Evolutionary conservation across 1,139 yeast genomes (phyloP).

Genomic region (Insectozyma bohioensis): DNA sequence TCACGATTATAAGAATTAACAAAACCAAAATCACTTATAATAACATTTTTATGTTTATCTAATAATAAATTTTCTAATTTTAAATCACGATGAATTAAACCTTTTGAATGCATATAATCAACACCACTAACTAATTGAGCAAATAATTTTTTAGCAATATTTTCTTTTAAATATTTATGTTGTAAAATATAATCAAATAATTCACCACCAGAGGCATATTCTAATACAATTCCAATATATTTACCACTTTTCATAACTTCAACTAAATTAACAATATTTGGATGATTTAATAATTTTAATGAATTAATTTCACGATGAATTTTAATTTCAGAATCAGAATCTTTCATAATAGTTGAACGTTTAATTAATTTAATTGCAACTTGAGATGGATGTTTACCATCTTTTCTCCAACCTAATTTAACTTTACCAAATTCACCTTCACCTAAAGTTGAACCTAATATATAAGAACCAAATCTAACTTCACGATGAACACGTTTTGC

Average conservation of each 20-base stretch:
- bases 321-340: constrained; percentile 82
- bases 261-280: constrained; percentile 87
- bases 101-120: constrained; percentile 82
- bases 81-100: constrained; percentile 78
- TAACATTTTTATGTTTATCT: constrained; percentile 77
- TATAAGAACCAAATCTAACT: constrained; percentile 81
- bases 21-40: constrained; percentile 84
- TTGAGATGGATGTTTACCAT: constrained; percentile 73
- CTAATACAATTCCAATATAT: constrained; percentile 93
- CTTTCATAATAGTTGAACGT: constrained; percentile 80
- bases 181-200: constrained; percentile 88
- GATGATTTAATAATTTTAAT: constrained; percentile 80
- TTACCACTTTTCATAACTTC: constrained; percentile 93
- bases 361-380: constrained; percentile 93
- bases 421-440: constrained; percentile 99
- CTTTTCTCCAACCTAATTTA: constrained; percentile 93
- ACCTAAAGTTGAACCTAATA: constrained; percentile 91
- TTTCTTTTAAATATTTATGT: constrained; percentile 83
- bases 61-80: constrained; percentile 70
- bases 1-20: constrained; percentile 79
- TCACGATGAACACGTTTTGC: constrained; percentile 45
- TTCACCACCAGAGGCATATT: constrained; percentile 97
- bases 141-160: constrained; percentile 80
- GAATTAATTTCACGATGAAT: constrained; percentile 94
- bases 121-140: constrained; percentile 95